phyloP scores from a whole-genome alignment of 1,284 basidiomycete species.

The Porogramme epimiltina region DNA sequence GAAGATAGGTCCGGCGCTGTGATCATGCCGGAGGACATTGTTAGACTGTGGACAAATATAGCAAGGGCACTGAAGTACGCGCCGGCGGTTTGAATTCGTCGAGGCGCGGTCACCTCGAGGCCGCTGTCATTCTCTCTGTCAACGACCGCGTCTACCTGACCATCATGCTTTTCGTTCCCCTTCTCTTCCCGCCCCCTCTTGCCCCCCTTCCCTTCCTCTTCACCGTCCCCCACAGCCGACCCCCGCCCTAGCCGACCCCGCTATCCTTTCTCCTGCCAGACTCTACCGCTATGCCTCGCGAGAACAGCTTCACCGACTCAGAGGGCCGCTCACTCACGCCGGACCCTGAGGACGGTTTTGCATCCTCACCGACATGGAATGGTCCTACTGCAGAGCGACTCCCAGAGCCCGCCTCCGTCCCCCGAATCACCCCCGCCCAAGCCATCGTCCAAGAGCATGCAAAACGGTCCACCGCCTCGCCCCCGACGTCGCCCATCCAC shows the following conservation, averaged over 20 bases:
- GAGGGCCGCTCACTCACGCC: slow-evolving; percentile 61
- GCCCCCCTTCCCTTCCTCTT: neutral
- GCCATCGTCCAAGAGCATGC: slow-evolving; percentile 4
- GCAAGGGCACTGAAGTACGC: too few relatives aligned
- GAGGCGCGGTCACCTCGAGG: too few relatives aligned
- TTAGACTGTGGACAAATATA: too few relatives aligned
- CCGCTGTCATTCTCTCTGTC: too few relatives aligned
- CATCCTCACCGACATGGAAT: slow-evolving; percentile 15
- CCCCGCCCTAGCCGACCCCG: too few relatives aligned
- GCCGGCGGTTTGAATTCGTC: too few relatives aligned
- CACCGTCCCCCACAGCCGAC: neutral
- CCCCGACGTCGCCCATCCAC: neutral
- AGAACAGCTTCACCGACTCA: slow-evolving; percentile 65
- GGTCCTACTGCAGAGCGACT: slow-evolving; percentile 6
- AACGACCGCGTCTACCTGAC: too few relatives aligned
- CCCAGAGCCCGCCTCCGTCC: neutral
- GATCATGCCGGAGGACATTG: too few relatives aligned
- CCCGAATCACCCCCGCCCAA: slow-evolving; percentile 2
- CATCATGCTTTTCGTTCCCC: slow-evolving; percentile 1
- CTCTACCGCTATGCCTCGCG: slow-evolving; percentile 44
- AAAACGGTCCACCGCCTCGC: neutral
- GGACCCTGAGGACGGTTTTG: slow-evolving; percentile 39
- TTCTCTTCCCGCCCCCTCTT: neutral
- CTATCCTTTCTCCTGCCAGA: neutral
- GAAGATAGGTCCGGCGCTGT: too few relatives aligned